Evolutionary conservation across 371 early-diverging fungal species (phyloP), one percentile per base, ranked within the genome.

Genomic region (Apophysomyces sp.): DNA sequence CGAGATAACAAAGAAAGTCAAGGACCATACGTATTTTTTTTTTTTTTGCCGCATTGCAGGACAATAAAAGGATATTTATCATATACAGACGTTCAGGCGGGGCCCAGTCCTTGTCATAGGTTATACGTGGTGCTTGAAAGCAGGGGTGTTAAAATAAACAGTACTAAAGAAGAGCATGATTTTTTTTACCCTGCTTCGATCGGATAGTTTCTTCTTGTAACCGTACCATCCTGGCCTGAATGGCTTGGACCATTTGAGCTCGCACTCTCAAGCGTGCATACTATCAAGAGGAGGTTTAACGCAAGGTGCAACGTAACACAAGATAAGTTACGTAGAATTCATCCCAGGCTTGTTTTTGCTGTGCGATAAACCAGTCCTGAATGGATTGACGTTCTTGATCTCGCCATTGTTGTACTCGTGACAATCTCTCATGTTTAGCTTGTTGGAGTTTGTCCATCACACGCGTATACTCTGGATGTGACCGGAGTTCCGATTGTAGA

Each of bases 11-110:
- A 31, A 40, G n/a, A 26, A 26, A 28, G 63, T 63, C 63, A 66
- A 70, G 56, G 70, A 60, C 16, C 52, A 41, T 32, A 31, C 13
- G 21, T 41, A 13, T 51, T 21, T 44, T 18, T 26, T 44, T 18
- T 1, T 44, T 44, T 44, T 21, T 21, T 21, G 49, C 21, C n/a
- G 21, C 9, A 44, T 44, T 16, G 49, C 49, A 21, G 11, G 18
- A 26, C 16, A 51, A 34, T 26, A 66, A 70, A 70, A 70, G 71
- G 71, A 70, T 70, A 70, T 70, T 67, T 67, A 70, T 70, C 58
- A 63, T 40, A 60, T 62, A 40, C 1, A 70, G 51, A 39, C 71
- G 57, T 52, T 66, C 71, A 16, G 71, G 71, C 57, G 71, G 71
- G 36, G 67, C 58, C 71, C 71, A 70, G n/a, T 66, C 67, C 31